These are phyloP conservation scores for Prasinococcaceae sp. DNA, from an alignment of 139 green algal species.

Conservation along the genomic window DNA sequence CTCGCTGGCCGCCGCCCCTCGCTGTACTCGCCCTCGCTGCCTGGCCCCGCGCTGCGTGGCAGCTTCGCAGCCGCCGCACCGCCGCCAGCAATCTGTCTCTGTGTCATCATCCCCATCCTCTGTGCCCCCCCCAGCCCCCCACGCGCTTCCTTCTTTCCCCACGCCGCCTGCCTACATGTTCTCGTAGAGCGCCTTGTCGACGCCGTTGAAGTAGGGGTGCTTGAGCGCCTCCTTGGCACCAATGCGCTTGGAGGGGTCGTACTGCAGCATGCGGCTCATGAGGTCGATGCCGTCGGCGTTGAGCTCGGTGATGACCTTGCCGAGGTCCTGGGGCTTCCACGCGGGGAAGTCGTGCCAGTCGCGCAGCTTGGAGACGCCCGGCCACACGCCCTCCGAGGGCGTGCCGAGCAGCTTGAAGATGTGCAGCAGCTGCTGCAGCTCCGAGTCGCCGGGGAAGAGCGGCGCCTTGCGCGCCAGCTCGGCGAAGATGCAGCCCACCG, in stretches of 20 bases:
- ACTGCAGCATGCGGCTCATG: conserved; percentile 45
- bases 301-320: conserved; percentile 55
- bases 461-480: conserved; percentile 45
- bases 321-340: conserved; percentile 47
- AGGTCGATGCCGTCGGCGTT: conserved; percentile 61
- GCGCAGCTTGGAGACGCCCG: conserved; percentile 50
- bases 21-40: not conserved
- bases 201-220: conserved; percentile 91
- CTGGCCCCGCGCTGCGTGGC: not conserved
- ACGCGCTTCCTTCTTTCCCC: not conserved
- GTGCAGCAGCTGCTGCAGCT: conserved; percentile 74
- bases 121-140: not conserved
- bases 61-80: not conserved
- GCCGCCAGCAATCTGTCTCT: not conserved
- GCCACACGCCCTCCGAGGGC: conserved; percentile 57
- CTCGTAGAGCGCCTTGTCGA: conserved; percentile 17
- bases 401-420: conserved; percentile 80
- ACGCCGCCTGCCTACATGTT: not conserved
- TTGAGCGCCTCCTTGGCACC: conserved; percentile 80
- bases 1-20: not conserved
- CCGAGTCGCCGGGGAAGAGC: conserved; percentile 68
- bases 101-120: not conserved
- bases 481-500: conserved; percentile 90
- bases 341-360: conserved; percentile 79
- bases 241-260: conserved; percentile 59